phyloP scores from a whole-genome alignment of 2,329 filamentous ascomycete species.

The Xylaria sp. region DNA sequence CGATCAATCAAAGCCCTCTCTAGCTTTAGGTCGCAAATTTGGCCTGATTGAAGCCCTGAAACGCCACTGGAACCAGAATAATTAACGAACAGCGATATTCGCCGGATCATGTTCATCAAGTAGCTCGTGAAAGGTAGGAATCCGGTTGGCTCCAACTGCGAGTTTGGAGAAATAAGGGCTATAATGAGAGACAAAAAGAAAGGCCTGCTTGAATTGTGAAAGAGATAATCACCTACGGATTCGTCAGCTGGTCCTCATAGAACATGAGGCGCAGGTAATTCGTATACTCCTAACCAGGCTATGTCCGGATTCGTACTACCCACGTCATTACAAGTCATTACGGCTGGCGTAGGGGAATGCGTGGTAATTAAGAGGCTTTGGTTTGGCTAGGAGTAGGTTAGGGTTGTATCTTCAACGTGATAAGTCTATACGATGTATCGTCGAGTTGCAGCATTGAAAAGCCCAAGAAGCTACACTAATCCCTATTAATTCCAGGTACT shows the following conservation, averaged over 20 bases:
- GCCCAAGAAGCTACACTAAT: too few relatives aligned
- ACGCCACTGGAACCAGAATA: neutral
- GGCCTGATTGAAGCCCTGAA: too few relatives aligned
- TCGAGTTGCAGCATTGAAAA: too few relatives aligned
- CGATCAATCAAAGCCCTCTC: neutral
- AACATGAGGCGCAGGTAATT: neutral
- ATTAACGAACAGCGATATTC: too few relatives aligned
- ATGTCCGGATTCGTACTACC: slow-evolving; percentile 9
- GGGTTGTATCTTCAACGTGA: neutral
- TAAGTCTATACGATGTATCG: neutral
- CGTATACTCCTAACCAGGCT: slow-evolving; percentile 3
- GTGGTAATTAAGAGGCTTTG: neutral
- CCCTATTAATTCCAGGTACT: too few relatives aligned
- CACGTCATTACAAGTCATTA: slow-evolving; percentile 1
- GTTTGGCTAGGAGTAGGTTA: neutral
- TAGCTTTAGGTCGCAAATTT: neutral
- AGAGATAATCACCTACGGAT: neutral
- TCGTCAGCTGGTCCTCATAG: neutral
- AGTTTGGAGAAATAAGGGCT: neutral
- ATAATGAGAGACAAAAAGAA: slow-evolving; percentile 7
- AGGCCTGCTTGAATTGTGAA: slow-evolving; percentile 1
- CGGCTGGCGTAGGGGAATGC: neutral
- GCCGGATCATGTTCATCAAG: too few relatives aligned
- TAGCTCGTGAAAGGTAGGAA: too few relatives aligned
- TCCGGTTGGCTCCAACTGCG: neutral